Conservation (phyloP, 345 rosid species). For the Brassica rapa region DNA sequence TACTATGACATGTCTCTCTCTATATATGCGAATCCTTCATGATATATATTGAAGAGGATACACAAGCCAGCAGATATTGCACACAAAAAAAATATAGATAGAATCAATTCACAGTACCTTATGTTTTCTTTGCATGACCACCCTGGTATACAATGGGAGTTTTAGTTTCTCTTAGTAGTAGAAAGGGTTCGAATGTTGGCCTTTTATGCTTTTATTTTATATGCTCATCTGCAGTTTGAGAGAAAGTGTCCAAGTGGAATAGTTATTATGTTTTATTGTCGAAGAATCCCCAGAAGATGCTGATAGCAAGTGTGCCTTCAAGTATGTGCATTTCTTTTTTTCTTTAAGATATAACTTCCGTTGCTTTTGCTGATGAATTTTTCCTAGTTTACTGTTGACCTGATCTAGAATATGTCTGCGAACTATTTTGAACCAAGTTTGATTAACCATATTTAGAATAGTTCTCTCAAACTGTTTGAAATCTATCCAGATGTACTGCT, state of each 20-base stretch:
- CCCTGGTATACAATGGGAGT: conserved; percentile 14
- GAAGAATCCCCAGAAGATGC: conserved; percentile 89
- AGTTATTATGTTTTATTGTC: conserved; percentile 68
- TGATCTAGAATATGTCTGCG: neutral
- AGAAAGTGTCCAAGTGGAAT: conserved; percentile 92
- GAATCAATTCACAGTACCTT: conserved; percentile 20
- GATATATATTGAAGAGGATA: neutral
- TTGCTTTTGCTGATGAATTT: conserved; percentile 2
- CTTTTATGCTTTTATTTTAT: conserved; percentile 37
- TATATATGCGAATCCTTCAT: conserved; percentile 25
- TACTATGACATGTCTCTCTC: conserved; percentile 28
- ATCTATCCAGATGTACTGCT: neutral
- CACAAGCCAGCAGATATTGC: conserved; percentile 19
- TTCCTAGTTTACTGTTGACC: neutral
- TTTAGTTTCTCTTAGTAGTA: conserved; percentile 26
- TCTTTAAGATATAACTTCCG: neutral
- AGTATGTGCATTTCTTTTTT: conserved; percentile 51
- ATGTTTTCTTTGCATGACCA: conserved; percentile 37
- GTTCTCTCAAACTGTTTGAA: neutral
- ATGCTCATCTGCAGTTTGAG: conserved; percentile 59
- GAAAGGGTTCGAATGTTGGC: conserved; percentile 22
- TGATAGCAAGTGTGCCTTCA: conserved; percentile 82
- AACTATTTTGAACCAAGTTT: neutral
- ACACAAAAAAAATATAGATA: conserved; percentile 18
- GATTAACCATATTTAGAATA: neutral